A percentile compares a stretch with the other conserved stretches of the same genome.
Conservation (phyloP, 495 filamentous ascomycete genomes). For the Zalerion maritima region DNA sequence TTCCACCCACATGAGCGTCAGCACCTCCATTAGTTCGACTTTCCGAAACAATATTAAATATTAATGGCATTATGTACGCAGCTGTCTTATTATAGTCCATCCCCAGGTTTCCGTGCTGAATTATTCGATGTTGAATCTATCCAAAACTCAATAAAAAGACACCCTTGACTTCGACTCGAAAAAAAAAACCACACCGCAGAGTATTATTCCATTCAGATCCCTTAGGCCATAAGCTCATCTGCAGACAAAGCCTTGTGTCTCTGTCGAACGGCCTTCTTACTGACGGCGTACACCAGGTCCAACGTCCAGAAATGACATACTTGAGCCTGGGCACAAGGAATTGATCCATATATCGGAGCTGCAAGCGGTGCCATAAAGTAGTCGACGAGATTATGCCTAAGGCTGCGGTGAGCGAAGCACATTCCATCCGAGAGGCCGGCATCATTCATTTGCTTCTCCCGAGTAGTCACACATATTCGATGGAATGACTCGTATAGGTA, state of each 20-base stretch:
- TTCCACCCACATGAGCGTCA: too few relatives aligned
- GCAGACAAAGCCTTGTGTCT: constrained; percentile 28
- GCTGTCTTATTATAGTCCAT: too few relatives aligned
- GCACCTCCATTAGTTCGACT: too few relatives aligned
- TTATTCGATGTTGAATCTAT: constrained; percentile 1
- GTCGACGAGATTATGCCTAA: constrained; percentile 39
- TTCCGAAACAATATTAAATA: too few relatives aligned
- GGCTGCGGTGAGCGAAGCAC: constrained; percentile 38
- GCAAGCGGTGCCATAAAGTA: constrained; percentile 44
- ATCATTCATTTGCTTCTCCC: constrained; percentile 48
- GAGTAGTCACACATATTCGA: constrained; percentile 35
- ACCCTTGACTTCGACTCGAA: too few relatives aligned
- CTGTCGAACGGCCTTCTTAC: constrained; percentile 42
- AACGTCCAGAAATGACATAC: constrained; percentile 53
- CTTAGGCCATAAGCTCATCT: constrained; percentile 27
- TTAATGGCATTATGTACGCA: too few relatives aligned
- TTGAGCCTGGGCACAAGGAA: constrained; percentile 47
- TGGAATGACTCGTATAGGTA: constrained; percentile 49
- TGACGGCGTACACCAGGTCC: constrained; percentile 49
- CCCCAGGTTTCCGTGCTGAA: too few relatives aligned
- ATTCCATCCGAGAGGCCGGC: constrained; percentile 43
- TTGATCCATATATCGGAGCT: constrained; percentile 45
- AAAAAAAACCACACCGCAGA: constrained; percentile 6
- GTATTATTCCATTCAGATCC: background rate
- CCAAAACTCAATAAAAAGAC: constrained; percentile 1